These are phyloP conservation scores for Cryphonectria parasitica DNA, from an alignment of 2,329 filamentous ascomycete species.

Conservation along the genomic window DNA sequence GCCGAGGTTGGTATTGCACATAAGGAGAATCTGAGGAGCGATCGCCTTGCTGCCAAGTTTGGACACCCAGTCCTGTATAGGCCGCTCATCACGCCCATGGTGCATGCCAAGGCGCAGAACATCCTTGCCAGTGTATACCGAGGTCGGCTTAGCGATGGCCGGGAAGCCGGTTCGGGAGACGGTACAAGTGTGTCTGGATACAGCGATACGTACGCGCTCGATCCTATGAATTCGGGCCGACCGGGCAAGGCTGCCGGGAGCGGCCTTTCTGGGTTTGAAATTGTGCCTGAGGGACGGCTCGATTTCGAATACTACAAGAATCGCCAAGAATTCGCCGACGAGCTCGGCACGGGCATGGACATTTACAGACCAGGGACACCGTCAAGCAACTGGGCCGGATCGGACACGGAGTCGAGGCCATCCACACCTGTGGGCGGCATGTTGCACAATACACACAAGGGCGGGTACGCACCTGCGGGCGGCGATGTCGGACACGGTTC, in stretches of 20 bases:
- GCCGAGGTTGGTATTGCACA: conserved; percentile 49
- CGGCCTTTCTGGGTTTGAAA: conserved; percentile 76
- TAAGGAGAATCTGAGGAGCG: conserved; percentile 63
- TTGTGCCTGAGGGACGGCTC: conserved; percentile 82
- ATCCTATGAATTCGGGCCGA: conserved; percentile 76
- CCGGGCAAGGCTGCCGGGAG: conserved; percentile 39
- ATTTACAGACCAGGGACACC: conserved; percentile 66
- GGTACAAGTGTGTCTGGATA: conserved; percentile 69
- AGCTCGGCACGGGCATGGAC: conserved; percentile 66
- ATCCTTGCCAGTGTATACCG: conserved; percentile 84
- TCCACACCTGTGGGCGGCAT: conserved; percentile 52
- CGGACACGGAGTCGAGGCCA: conserved; percentile 51
- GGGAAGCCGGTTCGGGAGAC: conserved; percentile 61
- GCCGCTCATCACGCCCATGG: conserved; percentile 91
- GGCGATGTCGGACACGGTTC: conserved; percentile 4
- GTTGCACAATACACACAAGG: conserved; percentile 38
- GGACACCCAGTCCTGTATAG: conserved; percentile 91
- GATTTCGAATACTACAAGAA: conserved; percentile 94
- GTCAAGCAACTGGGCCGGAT: conserved; percentile 50
- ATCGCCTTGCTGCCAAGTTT: conserved; percentile 76
- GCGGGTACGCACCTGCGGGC: conserved; percentile 33
- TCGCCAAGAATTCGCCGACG: conserved; percentile 82
- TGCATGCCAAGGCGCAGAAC: conserved; percentile 86
- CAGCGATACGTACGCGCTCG: conserved; percentile 80
- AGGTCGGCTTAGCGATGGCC: conserved; percentile 73